These are phyloP conservation scores for Heimioporus sp. DNA, from an alignment of 768 basidiomycete species.

Conservation along the genomic window DNA sequence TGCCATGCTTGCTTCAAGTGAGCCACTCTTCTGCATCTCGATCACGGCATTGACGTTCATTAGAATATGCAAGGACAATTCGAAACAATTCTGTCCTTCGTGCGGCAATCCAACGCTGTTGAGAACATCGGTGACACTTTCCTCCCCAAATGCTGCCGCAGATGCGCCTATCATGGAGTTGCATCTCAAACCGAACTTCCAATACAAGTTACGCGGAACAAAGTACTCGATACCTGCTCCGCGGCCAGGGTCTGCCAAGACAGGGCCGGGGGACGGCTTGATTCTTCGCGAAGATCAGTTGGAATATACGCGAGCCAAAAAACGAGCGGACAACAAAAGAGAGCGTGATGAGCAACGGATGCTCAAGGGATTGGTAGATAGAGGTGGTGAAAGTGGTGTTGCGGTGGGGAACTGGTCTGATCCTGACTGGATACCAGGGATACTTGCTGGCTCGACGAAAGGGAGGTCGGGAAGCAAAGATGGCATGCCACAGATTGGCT, in stretches of 20 bases:
- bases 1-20: conserved; percentile 99
- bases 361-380: conserved; percentile 57
- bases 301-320: conserved; percentile 83
- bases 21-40: conserved; percentile 32
- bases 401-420: conserved; percentile 86
- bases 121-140: conserved; percentile 87
- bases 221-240: conserved; percentile 91
- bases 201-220: conserved; percentile 88
- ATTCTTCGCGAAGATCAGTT: conserved; percentile 92
- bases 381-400: conserved; percentile 47
- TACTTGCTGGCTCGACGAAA: conserved; percentile 70
- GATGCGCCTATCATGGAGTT: conserved; percentile 73
- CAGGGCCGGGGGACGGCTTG: conserved; percentile 75
- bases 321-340: conserved; percentile 67
- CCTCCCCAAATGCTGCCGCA: conserved; percentile 58
- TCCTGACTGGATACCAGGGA: conserved; percentile 90
- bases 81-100: conserved; percentile 95
- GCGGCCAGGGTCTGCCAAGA: conserved; percentile 85
- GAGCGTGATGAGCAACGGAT: conserved; percentile 72
- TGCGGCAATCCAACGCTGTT: conserved; percentile 92
- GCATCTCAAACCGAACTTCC: conserved; percentile 95
- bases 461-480: conserved; percentile 56
- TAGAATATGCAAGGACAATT: conserved; percentile 93
- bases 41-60: not conserved
- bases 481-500: conserved; percentile 81